Conservation (phyloP, 805 yeast species). For the Candida bentonensis region DNA sequence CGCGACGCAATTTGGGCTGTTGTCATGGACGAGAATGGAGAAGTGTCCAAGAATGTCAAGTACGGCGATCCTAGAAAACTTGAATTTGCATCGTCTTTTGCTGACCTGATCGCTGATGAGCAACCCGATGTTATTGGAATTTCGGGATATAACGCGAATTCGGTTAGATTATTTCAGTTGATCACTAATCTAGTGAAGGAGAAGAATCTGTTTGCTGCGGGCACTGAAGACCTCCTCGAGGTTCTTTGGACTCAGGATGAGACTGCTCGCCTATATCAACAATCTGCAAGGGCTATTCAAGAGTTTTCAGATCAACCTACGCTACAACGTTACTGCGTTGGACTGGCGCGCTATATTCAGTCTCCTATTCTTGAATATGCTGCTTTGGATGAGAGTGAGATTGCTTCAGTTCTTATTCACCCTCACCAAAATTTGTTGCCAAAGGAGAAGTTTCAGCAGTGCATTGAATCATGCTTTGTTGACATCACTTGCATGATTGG, state of each 20-base stretch:
- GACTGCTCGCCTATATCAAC: conserved; percentile 78
- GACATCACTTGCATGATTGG: conserved; percentile 88
- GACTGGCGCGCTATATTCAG: conserved; percentile 82
- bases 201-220: conserved; percentile 31
- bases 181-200: conserved; percentile 41
- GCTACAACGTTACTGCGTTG: conserved; percentile 71
- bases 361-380: conserved; percentile 88
- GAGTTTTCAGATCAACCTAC: conserved; percentile 81
- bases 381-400: conserved; percentile 52
- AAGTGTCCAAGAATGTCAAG: conserved; percentile 60
- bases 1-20: conserved; percentile 80
- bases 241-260: conserved; percentile 84
- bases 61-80: conserved; percentile 56
- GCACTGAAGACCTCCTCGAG: conserved; percentile 31
- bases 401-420: conserved; percentile 46
- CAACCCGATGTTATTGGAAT: conserved; percentile 87
- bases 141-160: conserved; percentile 70
- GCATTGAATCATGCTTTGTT: conserved; percentile 70
- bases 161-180: conserved; percentile 42
- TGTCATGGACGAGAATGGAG: conserved; percentile 66
- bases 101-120: conserved; percentile 42
- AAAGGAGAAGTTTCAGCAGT: conserved; percentile 44
- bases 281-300: conserved; percentile 54
- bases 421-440: conserved; percentile 62
- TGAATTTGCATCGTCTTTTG: conserved; percentile 53